Conservation (phyloP, 257 asterid genomes). For the Solanum chmielewskii region DNA sequence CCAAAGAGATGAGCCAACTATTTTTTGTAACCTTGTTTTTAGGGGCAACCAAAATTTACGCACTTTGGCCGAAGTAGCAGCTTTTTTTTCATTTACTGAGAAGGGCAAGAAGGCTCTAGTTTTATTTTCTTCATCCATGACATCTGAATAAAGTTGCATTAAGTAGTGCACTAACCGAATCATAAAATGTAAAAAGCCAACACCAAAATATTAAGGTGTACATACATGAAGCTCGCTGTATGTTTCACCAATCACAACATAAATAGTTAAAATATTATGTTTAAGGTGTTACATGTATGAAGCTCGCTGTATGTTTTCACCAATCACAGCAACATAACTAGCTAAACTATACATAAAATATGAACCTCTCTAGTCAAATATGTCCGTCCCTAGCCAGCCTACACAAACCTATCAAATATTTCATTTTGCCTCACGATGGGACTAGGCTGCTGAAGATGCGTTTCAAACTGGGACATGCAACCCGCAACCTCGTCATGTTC, state of each 20-base stretch:
- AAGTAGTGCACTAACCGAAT: neutral
- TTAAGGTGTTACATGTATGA: neutral
- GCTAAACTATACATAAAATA: neutral
- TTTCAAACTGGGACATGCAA: conserved; percentile 73
- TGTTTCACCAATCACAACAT: neutral
- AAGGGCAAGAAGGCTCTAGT: neutral
- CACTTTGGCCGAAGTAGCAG: neutral
- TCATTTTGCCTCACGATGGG: conserved; percentile 20
- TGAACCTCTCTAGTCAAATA: neutral
- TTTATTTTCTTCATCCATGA: neutral
- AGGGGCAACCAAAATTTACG: neutral
- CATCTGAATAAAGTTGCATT: neutral
- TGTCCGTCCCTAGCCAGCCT: neutral
- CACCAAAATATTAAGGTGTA: neutral
- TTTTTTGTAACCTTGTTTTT: no score
- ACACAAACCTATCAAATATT: neutral
- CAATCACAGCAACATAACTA: neutral
- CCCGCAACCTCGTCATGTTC: conserved; percentile 60
- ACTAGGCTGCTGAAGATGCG: conserved; percentile 77
- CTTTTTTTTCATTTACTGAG: neutral
- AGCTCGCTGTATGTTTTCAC: neutral
- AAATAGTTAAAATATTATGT: neutral
- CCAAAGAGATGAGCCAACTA: neutral
- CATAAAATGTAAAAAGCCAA: neutral
- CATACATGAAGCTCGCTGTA: neutral